A percentile compares a stretch with the other conserved stretches of the same genome.
phyloP scores from a whole-genome alignment of 2,329 filamentous ascomycete genomes.

The Pseudocercospora pini-densiflorae region DNA sequence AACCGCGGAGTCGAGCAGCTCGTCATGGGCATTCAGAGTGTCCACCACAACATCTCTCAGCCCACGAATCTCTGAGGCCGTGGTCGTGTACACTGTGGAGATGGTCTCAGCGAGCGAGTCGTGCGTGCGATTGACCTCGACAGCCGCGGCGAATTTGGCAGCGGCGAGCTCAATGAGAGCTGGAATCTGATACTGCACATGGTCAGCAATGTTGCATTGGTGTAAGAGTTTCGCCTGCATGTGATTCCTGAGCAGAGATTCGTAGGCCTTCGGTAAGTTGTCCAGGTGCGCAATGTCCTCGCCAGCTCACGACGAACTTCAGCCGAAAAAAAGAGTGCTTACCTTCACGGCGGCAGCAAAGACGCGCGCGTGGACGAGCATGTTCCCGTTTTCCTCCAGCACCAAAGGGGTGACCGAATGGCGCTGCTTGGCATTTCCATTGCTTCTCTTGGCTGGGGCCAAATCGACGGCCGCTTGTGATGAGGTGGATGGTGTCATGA shows the following conservation, averaged over 20 bases:
- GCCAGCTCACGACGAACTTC: too few species aligned
- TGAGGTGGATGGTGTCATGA: too few species aligned
- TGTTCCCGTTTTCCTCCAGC: background rate
- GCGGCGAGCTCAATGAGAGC: slow-evolving; percentile 24
- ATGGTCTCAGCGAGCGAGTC: slow-evolving; percentile 46
- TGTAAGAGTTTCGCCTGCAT: too few species aligned
- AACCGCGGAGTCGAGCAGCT: background rate
- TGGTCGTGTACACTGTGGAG: slow-evolving; percentile 47
- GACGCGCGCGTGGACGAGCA: slow-evolving; percentile 27
- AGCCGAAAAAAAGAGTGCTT: background rate
- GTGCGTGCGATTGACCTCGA: slow-evolving; percentile 39
- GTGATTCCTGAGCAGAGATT: too few species aligned
- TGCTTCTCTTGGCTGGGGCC: too few species aligned
- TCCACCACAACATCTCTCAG: slow-evolving; percentile 34
- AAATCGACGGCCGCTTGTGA: too few species aligned
- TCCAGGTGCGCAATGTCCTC: too few species aligned
- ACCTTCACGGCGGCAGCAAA: slow-evolving; percentile 29
- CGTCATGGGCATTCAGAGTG: background rate
- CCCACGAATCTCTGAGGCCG: slow-evolving; percentile 47
- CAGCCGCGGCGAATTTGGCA: slow-evolving; percentile 31
- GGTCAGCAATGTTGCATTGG: too few species aligned
- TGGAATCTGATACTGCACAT: slow-evolving; percentile 20
- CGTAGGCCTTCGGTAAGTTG: too few species aligned
- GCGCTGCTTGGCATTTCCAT: too few species aligned
- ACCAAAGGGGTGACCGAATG: too few species aligned